phyloP scores from a whole-genome alignment of 768 basidiomycete species.

The Pleurotus ostreatus region DNA sequence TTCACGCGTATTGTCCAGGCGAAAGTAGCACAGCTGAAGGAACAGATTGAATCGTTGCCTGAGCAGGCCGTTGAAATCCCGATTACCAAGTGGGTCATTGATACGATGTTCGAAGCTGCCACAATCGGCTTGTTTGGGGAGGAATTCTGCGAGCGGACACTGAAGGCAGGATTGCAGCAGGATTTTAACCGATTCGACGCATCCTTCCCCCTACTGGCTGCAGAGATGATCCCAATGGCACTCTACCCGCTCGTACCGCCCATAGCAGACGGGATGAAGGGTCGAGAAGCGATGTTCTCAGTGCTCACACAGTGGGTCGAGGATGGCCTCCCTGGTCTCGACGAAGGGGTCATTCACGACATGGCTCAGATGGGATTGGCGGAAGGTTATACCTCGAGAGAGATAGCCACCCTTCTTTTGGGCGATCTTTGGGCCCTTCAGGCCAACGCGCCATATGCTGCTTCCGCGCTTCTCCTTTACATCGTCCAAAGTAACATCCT shows the following conservation, averaged over 20 bases:
- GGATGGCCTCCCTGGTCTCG: conserved; percentile 6
- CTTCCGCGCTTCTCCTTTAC: conserved; percentile 3
- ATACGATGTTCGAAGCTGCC: conserved; percentile 6
- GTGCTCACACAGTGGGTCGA: background rate
- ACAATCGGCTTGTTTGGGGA: conserved; percentile 3
- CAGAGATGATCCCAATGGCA: background rate
- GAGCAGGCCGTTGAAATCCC: conserved; percentile 1
- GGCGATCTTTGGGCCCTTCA: conserved; percentile 8
- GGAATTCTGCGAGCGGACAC: conserved; percentile 1
- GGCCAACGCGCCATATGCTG: conserved; percentile 4
- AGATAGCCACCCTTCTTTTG: background rate
- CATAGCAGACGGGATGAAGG: background rate
- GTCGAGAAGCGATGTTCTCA: background rate
- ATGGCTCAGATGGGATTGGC: background rate
- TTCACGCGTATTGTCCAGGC: background rate
- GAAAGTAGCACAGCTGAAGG: background rate
- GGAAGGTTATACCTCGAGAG: background rate
- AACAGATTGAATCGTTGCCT: background rate
- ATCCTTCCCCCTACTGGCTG: background rate
- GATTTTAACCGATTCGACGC: conserved; percentile 1
- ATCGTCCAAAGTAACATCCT: conserved; percentile 4
- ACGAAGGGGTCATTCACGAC: background rate
- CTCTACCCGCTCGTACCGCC: background rate
- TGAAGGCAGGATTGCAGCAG: background rate
- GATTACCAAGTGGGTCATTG: background rate